Percentiles rank a stretch among this genome's conserved stretches.
Evolutionary conservation across 1,284 basidiomycete species (phyloP).

Genomic region (Boletellus dicymbophilus): DNA sequence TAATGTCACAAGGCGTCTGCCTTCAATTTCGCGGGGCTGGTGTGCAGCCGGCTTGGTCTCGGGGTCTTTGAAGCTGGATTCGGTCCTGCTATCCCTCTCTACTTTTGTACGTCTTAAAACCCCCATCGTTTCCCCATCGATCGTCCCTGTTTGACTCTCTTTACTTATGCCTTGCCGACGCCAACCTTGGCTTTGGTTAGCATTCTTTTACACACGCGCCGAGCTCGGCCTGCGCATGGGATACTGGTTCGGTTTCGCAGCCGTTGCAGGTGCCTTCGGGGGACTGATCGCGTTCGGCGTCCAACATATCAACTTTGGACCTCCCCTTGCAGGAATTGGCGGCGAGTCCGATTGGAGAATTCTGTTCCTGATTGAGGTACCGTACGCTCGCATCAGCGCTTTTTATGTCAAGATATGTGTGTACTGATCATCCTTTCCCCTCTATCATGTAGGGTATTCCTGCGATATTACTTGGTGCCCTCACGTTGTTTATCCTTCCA

Average conservation of each 20-base stretch:
- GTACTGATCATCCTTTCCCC: too few species aligned
- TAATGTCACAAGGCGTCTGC: slow-evolving; percentile 62
- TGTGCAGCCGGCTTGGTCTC: slow-evolving; percentile 58
- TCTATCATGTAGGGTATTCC: slow-evolving; percentile 54
- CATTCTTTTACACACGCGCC: slow-evolving; percentile 71
- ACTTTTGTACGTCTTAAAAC: slow-evolving; percentile 56
- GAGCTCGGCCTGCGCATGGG: slow-evolving; percentile 77
- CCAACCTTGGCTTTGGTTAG: slow-evolving; percentile 37
- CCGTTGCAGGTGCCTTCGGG: slow-evolving; percentile 80
- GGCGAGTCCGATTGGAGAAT: slow-evolving; percentile 55
- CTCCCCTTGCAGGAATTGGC: slow-evolving; percentile 23
- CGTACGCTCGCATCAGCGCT: background rate
- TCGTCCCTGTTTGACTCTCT: background rate
- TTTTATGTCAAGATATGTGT: too few species aligned
- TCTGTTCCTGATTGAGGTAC: slow-evolving; percentile 77
- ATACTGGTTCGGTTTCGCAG: slow-evolving; percentile 80
- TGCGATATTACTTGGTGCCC: slow-evolving; percentile 67
- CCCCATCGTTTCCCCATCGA: background rate
- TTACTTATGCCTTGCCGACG: background rate
- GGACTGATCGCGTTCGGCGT: slow-evolving; percentile 76
- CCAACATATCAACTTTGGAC: slow-evolving; percentile 50
- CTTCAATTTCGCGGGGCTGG: slow-evolving; percentile 58
- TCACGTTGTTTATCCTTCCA: slow-evolving; percentile 69
- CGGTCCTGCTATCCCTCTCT: slow-evolving; percentile 72
- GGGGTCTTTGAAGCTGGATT: slow-evolving; percentile 77